These are phyloP conservation scores for Globisporangium yorkense DNA, from an alignment of 352 stramenopile species.

Conservation along the genomic window DNA sequence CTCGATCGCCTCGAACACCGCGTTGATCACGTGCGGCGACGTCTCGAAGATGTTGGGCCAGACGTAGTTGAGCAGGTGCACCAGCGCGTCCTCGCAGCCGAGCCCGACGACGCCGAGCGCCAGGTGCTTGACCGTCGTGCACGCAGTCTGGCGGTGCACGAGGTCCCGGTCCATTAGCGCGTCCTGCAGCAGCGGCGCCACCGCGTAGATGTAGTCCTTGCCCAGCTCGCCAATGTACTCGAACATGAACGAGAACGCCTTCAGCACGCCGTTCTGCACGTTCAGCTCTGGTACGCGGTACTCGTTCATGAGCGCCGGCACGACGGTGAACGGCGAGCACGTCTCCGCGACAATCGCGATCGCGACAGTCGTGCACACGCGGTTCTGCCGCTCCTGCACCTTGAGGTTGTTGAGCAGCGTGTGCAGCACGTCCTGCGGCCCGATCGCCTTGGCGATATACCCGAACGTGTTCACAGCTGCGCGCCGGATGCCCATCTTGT, in stretches of 20 bases:
- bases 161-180: constrained; percentile 98
- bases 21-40: constrained; percentile 98
- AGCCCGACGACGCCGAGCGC: constrained; percentile 94
- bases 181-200: constrained; percentile 97
- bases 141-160: constrained; percentile 98
- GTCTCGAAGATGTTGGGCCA: constrained; percentile 99
- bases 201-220: constrained; percentile 99
- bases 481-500: constrained; percentile 98
- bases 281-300: constrained; percentile 99
- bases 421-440: constrained; percentile 98
- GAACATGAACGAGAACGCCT: constrained; percentile 99
- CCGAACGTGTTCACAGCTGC: constrained; percentile 99
- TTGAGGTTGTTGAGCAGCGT: constrained; percentile 99
- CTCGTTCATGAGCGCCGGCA: constrained; percentile 99
- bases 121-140: constrained; percentile 97
- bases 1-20: constrained; percentile 98
- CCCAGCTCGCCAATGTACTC: constrained; percentile 99
- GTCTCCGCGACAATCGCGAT: constrained; percentile 99
- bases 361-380: constrained; percentile 99
- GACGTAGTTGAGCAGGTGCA: constrained; percentile 99
- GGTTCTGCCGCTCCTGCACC: constrained; percentile 98
- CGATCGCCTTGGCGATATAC: constrained; percentile 99
- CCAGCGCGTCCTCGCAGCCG: constrained; percentile 97
- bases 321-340: constrained; percentile 98
- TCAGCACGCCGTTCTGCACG: constrained; percentile 99